These are phyloP conservation scores for Petasospora fabianii DNA, from an alignment of 1,139 yeast genomes.

Conservation along the genomic window DNA sequence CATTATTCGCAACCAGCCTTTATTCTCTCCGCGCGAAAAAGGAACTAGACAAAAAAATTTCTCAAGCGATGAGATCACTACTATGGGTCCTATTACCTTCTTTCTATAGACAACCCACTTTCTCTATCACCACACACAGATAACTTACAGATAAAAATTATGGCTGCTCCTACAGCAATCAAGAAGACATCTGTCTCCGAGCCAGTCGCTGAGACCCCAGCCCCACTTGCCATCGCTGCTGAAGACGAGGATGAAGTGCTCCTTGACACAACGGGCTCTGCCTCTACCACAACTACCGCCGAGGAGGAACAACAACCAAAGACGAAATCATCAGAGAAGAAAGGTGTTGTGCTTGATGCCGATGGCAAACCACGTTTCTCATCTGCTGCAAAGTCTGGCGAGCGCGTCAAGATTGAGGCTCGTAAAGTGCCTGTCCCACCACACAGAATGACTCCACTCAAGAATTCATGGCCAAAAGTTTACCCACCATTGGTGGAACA, in stretches of 20 bases:
- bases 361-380: slow-evolving; percentile 87
- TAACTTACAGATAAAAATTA: slow-evolving; percentile 20
- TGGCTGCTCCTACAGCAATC: slow-evolving; percentile 75
- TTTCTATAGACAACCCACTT: neutral
- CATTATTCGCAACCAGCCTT: slow-evolving; percentile 2
- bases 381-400: slow-evolving; percentile 64
- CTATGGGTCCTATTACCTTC: neutral
- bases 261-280: slow-evolving; percentile 54
- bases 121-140: neutral
- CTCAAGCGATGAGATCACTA: slow-evolving; percentile 7
- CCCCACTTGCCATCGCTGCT: slow-evolving; percentile 22
- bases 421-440: slow-evolving; percentile 95
- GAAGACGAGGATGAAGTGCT: slow-evolving; percentile 59
- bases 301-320: slow-evolving; percentile 17
- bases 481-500: slow-evolving; percentile 96
- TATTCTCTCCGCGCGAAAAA: neutral
- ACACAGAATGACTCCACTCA: slow-evolving; percentile 91
- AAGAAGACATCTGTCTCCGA: slow-evolving; percentile 23
- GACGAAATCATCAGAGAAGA: slow-evolving; percentile 33
- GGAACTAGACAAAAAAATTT: neutral
- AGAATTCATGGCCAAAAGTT: slow-evolving; percentile 85
- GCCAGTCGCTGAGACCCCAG: slow-evolving; percentile 18
- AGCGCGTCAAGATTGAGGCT: slow-evolving; percentile 73
- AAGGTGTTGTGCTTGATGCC: slow-evolving; percentile 72
- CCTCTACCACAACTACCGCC: slow-evolving; percentile 27